A percentile compares a stretch with the other conserved stretches of the same genome.
Conservation (phyloP, 352 stramenopile genomes). For the Globisporangium mamillatum region DNA sequence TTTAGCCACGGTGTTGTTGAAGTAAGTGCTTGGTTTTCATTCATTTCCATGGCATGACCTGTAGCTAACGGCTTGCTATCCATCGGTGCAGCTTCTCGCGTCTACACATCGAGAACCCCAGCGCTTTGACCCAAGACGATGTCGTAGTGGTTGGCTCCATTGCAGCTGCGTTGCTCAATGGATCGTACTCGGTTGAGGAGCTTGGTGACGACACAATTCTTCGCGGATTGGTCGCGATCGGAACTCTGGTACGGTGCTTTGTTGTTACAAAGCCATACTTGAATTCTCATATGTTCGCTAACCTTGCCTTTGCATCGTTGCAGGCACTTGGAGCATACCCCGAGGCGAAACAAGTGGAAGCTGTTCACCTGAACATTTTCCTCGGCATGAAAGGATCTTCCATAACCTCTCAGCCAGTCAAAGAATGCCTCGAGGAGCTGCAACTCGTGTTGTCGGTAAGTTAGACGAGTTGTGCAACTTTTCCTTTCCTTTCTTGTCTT, state of each 20-base stretch:
- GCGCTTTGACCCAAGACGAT: slow-evolving; percentile 43
- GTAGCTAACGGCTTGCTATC: slow-evolving; percentile 1
- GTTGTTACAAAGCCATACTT: background rate
- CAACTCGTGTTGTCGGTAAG: slow-evolving; percentile 28
- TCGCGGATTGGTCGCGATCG: slow-evolving; percentile 61
- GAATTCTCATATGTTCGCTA: background rate
- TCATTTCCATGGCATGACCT: background rate
- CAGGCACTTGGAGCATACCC: slow-evolving; percentile 40
- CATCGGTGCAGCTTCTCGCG: slow-evolving; percentile 39
- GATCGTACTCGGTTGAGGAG: slow-evolving; percentile 47
- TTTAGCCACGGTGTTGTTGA: slow-evolving; percentile 66
- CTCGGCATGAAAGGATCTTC: slow-evolving; percentile 40
- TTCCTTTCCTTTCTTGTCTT: background rate
- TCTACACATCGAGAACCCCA: slow-evolving; percentile 27
- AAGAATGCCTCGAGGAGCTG: slow-evolving; percentile 60
- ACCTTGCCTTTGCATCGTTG: background rate
- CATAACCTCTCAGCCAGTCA: slow-evolving; percentile 37
- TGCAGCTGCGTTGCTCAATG: slow-evolving; percentile 50
- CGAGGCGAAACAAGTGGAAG: slow-evolving; percentile 45
- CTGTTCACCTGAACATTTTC: slow-evolving; percentile 53
- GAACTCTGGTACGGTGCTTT: slow-evolving; percentile 56
- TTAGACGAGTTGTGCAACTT: background rate
- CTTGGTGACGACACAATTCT: slow-evolving; percentile 79
- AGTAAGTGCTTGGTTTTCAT: slow-evolving; percentile 36
- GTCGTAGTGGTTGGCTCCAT: slow-evolving; percentile 46